Evolutionary conservation across 805 yeast genomes (phyloP).

Genomic region (Schwanniomyces occidentalis): DNA sequence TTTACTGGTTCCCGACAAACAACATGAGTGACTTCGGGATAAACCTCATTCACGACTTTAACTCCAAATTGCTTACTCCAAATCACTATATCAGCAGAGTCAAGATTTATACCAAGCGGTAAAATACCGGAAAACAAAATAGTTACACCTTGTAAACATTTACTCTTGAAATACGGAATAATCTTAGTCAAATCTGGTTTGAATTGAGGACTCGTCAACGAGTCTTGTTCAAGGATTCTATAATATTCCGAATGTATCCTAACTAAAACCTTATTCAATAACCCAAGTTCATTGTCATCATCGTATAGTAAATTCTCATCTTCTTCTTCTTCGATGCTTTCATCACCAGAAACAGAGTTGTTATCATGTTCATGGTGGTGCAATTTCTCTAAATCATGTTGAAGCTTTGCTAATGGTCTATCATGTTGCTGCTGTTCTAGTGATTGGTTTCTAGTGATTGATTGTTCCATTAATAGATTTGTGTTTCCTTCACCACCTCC

Average conservation of each 20-base stretch:
- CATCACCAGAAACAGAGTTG: conserved; percentile 14
- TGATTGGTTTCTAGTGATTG: conserved; percentile 63
- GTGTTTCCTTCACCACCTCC: conserved; percentile 53
- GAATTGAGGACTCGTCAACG: conserved; percentile 7
- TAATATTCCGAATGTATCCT: conserved; percentile 72
- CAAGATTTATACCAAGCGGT: conserved; percentile 74
- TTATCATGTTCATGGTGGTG: conserved; percentile 28
- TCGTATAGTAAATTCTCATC: conserved; percentile 63
- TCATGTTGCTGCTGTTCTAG: conserved; percentile 79
- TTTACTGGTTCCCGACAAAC: conserved; percentile 71
- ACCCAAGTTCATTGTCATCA: conserved; percentile 75
- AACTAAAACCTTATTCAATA: conserved; percentile 60
- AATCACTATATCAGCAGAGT: conserved; percentile 80
- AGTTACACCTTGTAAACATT: conserved; percentile 66
- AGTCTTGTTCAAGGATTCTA: conserved; percentile 37
- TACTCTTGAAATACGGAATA: conserved; percentile 70
- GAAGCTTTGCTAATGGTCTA: conserved; percentile 82
- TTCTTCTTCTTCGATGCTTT: conserved; percentile 29
- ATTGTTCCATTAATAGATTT: conserved; percentile 53
- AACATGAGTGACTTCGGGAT: conserved; percentile 80
- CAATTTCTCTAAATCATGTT: conserved; percentile 64
- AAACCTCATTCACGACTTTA: conserved; percentile 67
- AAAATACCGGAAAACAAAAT: conserved; percentile 87
- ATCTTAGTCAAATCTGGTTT: conserved; percentile 68
- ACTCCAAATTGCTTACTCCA: conserved; percentile 97